Conservation (phyloP, 495 filamentous ascomycete species). For the Trichocladium antarcticum region DNA sequence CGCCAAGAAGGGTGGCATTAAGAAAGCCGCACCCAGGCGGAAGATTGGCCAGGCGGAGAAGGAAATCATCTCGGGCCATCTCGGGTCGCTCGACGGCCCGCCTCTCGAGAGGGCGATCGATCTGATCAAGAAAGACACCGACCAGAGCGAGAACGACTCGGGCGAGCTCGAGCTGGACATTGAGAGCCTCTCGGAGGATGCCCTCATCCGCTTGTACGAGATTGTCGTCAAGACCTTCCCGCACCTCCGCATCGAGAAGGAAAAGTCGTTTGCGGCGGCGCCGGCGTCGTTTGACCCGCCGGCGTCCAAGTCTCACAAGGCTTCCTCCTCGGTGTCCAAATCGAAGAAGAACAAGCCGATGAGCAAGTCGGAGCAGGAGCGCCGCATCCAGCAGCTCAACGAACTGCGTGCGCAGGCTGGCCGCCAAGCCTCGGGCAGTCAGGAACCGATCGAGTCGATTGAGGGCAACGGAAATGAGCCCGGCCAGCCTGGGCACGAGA, state of each 20-base stretch:
- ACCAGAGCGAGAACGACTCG: conserved; percentile 64
- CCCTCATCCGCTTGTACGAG: conserved; percentile 62
- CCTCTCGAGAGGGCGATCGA: conserved; percentile 71
- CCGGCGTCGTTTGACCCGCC: conserved; percentile 26
- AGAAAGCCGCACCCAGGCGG: conserved; percentile 43
- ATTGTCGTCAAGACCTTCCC: conserved; percentile 62
- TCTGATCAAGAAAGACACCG: conserved; percentile 82
- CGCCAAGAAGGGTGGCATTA: conserved; percentile 37
- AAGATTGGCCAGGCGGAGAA: conserved; percentile 64
- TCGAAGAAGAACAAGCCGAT: conserved; percentile 98
- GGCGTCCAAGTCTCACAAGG: conserved; percentile 33
- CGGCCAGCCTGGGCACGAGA: conserved; percentile 17
- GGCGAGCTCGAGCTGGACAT: conserved; percentile 89
- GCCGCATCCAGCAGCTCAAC: conserved; percentile 69
- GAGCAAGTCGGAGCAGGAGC: conserved; percentile 88
- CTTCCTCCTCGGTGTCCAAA: conserved; percentile 37
- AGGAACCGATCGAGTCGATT: conserved; percentile 37
- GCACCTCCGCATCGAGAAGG: conserved; percentile 34
- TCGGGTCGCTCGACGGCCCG: conserved; percentile 58
- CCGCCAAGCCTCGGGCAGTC: conserved; percentile 37
- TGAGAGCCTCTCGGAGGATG: conserved; percentile 64
- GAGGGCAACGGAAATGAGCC: conserved; percentile 24
- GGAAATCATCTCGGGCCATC: conserved; percentile 71
- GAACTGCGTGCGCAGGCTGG: conserved; percentile 42
- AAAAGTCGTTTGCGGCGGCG: conserved; percentile 17